Evolutionary conservation across 1,139 yeast genomes (phyloP).

Genomic region (Nakaseomyces sp.): DNA sequence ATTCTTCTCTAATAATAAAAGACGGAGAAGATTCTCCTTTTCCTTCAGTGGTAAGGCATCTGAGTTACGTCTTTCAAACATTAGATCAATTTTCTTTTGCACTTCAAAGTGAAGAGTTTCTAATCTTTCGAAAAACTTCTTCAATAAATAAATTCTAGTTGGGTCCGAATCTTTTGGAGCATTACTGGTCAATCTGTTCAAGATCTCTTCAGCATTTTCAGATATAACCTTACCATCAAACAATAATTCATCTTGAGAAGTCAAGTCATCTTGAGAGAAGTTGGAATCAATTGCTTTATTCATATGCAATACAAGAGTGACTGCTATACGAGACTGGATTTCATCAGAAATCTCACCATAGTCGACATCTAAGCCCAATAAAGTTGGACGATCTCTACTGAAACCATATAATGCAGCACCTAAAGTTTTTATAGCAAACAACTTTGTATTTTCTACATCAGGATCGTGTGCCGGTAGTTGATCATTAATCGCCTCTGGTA

Average conservation of each 20-base stretch:
- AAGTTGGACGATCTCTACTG: conserved; percentile 52
- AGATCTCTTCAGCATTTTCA: conserved; percentile 56
- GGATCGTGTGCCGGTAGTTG: neutral
- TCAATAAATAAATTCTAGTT: conserved; percentile 34
- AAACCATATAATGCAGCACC: conserved; percentile 66
- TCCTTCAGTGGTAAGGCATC: conserved; percentile 55
- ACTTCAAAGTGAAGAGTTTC: conserved; percentile 47
- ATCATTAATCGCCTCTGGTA: conserved; percentile 4
- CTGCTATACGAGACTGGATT: conserved; percentile 68
- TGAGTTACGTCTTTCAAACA: conserved; percentile 49
- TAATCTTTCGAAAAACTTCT: conserved; percentile 46
- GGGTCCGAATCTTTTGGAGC: conserved; percentile 30
- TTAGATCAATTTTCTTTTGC: conserved; percentile 50
- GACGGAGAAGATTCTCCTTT: conserved; percentile 58
- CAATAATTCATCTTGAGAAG: conserved; percentile 39
- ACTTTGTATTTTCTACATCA: conserved; percentile 7
- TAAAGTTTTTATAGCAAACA: conserved; percentile 6
- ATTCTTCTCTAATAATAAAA: conserved; percentile 57
- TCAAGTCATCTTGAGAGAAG: conserved; percentile 27
- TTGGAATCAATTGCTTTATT: conserved; percentile 47
- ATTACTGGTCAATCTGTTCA: conserved; percentile 33
- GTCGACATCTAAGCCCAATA: conserved; percentile 68
- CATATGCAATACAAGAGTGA: conserved; percentile 77
- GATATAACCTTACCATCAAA: conserved; percentile 52
- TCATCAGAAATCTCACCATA: conserved; percentile 59